These are phyloP conservation scores for Boletus edulis DNA, from an alignment of 768 basidiomycete species.

Conservation along the genomic window DNA sequence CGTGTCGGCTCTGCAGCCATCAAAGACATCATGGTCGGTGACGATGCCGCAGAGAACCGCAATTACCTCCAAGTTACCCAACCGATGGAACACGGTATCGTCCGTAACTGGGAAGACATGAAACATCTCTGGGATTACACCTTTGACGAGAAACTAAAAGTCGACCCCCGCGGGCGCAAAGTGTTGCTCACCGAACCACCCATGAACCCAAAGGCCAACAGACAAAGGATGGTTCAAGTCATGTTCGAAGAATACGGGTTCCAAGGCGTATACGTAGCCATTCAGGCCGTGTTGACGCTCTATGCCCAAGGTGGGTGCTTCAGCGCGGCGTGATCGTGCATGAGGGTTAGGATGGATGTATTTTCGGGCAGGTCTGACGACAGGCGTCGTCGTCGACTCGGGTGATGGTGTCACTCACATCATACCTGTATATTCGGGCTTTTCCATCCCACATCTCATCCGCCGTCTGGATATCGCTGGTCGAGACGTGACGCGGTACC, in stretches of 20 bases:
- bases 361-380: constrained; percentile 76
- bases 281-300: constrained; percentile 96
- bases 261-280: constrained; percentile 93
- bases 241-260: constrained; percentile 99
- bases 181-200: constrained; percentile 96
- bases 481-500: constrained; percentile 95
- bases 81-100: constrained; percentile 99
- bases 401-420: constrained; percentile 99
- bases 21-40: constrained; percentile 98
- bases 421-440: constrained; percentile 98
- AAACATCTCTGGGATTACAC: constrained; percentile 98
- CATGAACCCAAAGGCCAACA: constrained; percentile 95
- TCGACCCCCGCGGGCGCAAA: constrained; percentile 85
- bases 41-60: constrained; percentile 91
- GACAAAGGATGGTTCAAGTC: constrained; percentile 93
- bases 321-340: background rate
- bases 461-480: constrained; percentile 96
- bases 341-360: background rate
- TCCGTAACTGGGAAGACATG: constrained; percentile 99
- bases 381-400: constrained; percentile 98
- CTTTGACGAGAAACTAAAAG: constrained; percentile 90
- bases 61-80: constrained; percentile 96
- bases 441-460: constrained; percentile 91
- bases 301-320: constrained; percentile 89
- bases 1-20: constrained; percentile 83